Evolutionary conservation across 2,329 filamentous ascomycete species (phyloP).

Genomic region (Arthrobotrys sinensis): DNA sequence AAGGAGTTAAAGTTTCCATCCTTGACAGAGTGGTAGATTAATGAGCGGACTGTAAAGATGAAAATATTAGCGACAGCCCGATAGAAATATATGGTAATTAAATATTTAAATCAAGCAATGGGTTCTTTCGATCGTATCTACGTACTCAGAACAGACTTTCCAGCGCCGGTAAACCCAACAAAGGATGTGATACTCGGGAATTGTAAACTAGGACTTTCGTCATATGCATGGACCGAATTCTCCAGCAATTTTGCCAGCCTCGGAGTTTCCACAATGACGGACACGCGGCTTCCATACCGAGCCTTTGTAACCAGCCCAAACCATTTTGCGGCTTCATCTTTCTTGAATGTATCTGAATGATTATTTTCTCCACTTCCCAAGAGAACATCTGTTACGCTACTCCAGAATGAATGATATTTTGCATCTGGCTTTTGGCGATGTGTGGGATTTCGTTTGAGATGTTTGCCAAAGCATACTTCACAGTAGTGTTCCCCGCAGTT

Average conservation of each 20-base stretch:
- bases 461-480: neutral
- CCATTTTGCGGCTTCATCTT: slow-evolving; percentile 17
- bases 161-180: slow-evolving; percentile 4
- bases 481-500: slow-evolving; percentile 11
- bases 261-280: neutral
- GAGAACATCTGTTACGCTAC: neutral
- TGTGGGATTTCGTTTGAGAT: neutral
- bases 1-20: neutral
- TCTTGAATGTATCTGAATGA: slow-evolving; percentile 2
- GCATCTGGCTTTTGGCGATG: neutral
- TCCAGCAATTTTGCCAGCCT: neutral
- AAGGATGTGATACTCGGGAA: slow-evolving; percentile 28
- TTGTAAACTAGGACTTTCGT: neutral
- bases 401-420: neutral
- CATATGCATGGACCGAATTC: neutral
- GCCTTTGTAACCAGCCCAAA: slow-evolving; percentile 5
- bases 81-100: neutral
- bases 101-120: neutral
- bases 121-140: neutral
- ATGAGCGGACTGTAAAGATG: neutral
- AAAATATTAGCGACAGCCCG: neutral
- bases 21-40: neutral
- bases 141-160: slow-evolving; percentile 14
- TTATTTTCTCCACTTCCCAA: neutral
- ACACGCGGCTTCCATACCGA: neutral